Evolutionary conservation across 306 rosid genomes (phyloP).

Genomic region (Medicago ruthenica): DNA sequence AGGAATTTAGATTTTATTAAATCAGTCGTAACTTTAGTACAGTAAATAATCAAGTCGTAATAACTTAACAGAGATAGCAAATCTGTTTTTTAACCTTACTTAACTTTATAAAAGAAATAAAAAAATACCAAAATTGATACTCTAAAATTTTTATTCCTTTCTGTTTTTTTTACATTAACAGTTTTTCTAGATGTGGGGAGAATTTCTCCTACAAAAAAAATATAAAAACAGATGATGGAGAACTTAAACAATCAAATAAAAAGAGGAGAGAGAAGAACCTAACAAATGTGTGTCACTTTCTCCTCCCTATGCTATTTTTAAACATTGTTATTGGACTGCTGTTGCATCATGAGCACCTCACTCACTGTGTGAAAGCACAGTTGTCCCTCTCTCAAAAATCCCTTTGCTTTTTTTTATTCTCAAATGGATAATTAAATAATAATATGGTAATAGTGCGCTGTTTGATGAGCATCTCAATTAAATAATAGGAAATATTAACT

Average conservation of each 20-base stretch:
- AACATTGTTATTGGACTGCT: conserved; percentile 41
- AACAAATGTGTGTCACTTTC: conserved; percentile 26
- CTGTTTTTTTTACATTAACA: neutral
- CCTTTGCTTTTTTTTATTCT: neutral
- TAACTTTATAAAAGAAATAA: too few species aligned
- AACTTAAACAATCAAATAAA: neutral
- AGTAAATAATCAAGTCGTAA: too few species aligned
- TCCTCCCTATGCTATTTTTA: neutral
- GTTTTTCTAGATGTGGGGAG: neutral
- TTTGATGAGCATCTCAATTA: conserved; percentile 42
- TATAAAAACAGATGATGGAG: neutral
- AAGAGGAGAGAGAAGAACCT: neutral
- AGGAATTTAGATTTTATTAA: too few species aligned
- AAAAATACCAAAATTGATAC: too few species aligned
- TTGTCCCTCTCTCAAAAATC: conserved; percentile 28
- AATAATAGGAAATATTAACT: too few species aligned
- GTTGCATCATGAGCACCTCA: conserved; percentile 46
- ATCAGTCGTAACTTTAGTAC: too few species aligned
- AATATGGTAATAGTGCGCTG: conserved; percentile 38
- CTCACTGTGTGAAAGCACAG: conserved; percentile 39
- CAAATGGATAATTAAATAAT: conserved; percentile 37
- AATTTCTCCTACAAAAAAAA: neutral
- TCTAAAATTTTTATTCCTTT: neutral
- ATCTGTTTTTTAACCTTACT: too few species aligned
- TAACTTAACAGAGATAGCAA: too few species aligned